A percentile compares a stretch with the other conserved stretches of the same genome.
These are phyloP conservation scores for Umbilicaria muhlenbergii DNA, from an alignment of 495 filamentous ascomycete species.

Conservation along the genomic window DNA sequence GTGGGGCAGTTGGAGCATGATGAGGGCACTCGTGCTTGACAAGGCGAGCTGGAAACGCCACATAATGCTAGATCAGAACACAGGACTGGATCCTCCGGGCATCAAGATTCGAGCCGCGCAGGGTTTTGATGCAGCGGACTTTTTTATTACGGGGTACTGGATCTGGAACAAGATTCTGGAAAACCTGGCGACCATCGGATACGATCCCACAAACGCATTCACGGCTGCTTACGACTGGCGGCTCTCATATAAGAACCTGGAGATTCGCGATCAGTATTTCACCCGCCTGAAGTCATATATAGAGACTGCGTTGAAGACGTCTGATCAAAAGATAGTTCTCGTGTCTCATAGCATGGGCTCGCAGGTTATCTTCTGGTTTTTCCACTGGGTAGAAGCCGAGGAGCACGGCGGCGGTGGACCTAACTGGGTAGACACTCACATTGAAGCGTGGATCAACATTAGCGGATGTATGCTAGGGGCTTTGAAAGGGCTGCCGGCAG, in stretches of 20 bases:
- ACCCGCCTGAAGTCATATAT: constrained; percentile 78
- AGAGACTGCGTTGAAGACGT: constrained; percentile 55
- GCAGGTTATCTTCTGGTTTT: constrained; percentile 90
- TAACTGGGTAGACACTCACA: constrained; percentile 77
- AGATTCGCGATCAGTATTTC: constrained; percentile 86
- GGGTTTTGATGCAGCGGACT: constrained; percentile 97
- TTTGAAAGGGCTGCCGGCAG: constrained; percentile 76
- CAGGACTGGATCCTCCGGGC: constrained; percentile 80
- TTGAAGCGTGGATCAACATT: constrained; percentile 96
- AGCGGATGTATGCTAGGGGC: constrained; percentile 96
- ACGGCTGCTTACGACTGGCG: constrained; percentile 97
- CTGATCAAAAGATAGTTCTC: constrained; percentile 67
- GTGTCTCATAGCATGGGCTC: constrained; percentile 94
- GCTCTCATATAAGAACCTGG: constrained; percentile 80
- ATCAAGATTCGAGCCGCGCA: constrained; percentile 91
- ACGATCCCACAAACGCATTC: constrained; percentile 90
- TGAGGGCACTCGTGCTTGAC: constrained; percentile 82
- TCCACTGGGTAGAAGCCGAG: constrained; percentile 86
- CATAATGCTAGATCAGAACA: constrained; percentile 87
- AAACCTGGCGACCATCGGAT: constrained; percentile 87
- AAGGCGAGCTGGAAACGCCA: constrained; percentile 91
- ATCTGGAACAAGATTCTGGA: constrained; percentile 99
- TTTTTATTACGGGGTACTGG: constrained; percentile 75
- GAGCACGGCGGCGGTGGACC: constrained; percentile 67
- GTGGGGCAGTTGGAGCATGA: constrained; percentile 98